Conservation (phyloP, 2,329 filamentous ascomycete species). For the Nannizzia gypsea region DNA sequence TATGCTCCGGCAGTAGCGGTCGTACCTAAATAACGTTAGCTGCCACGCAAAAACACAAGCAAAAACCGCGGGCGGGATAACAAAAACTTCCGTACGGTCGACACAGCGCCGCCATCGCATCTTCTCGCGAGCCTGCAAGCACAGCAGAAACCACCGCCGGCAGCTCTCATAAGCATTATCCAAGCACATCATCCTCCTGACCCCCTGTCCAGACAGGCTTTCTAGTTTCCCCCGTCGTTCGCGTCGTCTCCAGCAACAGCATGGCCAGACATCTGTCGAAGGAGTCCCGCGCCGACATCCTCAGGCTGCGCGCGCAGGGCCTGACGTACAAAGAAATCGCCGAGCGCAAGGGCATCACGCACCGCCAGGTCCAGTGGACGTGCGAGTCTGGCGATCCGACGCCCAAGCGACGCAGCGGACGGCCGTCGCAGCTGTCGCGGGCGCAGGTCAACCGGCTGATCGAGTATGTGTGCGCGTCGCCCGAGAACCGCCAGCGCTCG, state of each 20-base stretch:
- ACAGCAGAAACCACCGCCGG: neutral
- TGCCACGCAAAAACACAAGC: neutral
- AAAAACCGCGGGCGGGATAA: neutral
- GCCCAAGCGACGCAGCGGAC: neutral
- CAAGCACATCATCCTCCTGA: neutral
- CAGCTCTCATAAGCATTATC: neutral
- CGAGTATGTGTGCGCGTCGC: neutral
- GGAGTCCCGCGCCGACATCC: neutral
- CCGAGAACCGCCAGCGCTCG: neutral
- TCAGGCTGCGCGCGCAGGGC: neutral
- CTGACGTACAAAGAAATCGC: neutral
- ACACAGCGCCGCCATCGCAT: neutral
- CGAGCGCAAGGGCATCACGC: neutral
- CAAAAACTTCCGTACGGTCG: neutral
- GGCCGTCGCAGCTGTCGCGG: neutral
- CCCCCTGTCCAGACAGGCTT: neutral
- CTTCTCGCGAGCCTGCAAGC: too few species aligned
- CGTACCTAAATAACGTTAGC: neutral
- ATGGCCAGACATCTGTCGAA: slow-evolving; percentile 1
- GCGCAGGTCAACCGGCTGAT: neutral
- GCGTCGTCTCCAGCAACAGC: neutral
- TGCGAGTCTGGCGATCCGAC: slow-evolving; percentile 1
- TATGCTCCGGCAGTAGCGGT: neutral
- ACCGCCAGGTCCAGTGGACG: slow-evolving; percentile 4
- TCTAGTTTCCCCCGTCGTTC: neutral